These are phyloP conservation scores for Forsythia viridissima DNA, from an alignment of 257 asterid species.

Conservation along the genomic window DNA sequence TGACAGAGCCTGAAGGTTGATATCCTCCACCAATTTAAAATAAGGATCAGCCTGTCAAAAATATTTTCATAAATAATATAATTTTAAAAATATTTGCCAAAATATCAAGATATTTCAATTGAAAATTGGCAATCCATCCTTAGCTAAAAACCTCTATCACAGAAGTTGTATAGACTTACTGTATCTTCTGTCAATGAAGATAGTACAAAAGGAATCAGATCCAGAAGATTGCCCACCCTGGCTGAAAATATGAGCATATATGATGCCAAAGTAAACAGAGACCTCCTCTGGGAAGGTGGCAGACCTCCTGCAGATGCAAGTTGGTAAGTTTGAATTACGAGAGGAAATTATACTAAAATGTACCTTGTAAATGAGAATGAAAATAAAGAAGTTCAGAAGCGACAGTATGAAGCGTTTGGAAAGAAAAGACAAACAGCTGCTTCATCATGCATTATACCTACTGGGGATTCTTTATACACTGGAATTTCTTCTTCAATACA, in stretches of 20 bases:
- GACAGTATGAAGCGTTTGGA: background rate
- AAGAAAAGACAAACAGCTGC: background rate
- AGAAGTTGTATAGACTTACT: constrained; percentile 27
- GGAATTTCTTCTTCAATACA: background rate
- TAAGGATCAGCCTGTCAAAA: constrained; percentile 43
- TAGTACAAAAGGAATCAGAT: constrained; percentile 36
- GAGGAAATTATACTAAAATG: constrained; percentile 10
- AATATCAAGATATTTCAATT: background rate
- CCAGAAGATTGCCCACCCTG: constrained; percentile 44
- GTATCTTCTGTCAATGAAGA: constrained; percentile 48
- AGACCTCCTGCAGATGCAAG: constrained; percentile 42
- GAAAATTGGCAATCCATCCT: background rate
- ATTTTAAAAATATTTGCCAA: background rate
- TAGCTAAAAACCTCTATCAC: background rate
- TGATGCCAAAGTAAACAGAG: constrained; percentile 53
- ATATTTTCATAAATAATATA: background rate
- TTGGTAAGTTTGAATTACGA: background rate
- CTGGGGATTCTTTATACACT: background rate
- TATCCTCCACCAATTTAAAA: constrained; percentile 42
- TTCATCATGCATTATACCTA: background rate
- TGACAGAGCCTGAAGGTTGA: constrained; percentile 35
- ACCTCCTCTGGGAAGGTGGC: constrained; percentile 48
- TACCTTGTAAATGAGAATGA: background rate
- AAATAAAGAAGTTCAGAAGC: background rate
- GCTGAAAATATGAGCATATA: constrained; percentile 49